Percentiles rank a stretch among this genome's conserved stretches.
Evolutionary conservation across 306 rosid species (phyloP).

Genomic region (Acacia melanoxylon): DNA sequence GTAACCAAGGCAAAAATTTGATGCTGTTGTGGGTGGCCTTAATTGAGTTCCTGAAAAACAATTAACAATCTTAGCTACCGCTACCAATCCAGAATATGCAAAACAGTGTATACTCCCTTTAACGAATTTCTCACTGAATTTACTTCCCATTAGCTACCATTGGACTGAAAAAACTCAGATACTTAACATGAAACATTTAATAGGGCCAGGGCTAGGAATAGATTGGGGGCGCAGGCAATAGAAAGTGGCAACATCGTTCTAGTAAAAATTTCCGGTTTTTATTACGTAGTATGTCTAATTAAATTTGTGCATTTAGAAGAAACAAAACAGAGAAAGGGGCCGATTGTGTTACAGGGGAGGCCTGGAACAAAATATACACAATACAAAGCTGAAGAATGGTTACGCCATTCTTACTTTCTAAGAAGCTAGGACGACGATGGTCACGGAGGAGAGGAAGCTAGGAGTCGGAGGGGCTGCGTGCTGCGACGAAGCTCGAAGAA

Average conservation of each 20-base stretch:
- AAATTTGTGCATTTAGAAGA: no score
- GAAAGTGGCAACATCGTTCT: no score
- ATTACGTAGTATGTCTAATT: no score
- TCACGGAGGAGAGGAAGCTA: background rate
- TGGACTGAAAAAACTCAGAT: background rate
- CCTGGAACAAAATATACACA: no score
- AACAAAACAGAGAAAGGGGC: no score
- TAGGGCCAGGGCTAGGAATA: background rate
- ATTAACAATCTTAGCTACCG: background rate
- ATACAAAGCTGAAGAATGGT: background rate
- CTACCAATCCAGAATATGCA: background rate
- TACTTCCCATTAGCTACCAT: background rate
- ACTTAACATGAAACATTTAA: background rate
- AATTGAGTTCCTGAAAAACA: constrained; percentile 14
- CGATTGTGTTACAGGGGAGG: no score
- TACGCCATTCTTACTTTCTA: background rate
- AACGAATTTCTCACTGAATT: background rate
- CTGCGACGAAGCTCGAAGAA: background rate
- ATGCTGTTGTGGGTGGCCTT: background rate
- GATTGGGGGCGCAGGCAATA: no score
- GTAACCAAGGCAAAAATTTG: background rate
- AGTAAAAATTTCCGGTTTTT: no score
- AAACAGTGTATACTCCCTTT: background rate
- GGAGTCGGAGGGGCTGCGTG: background rate
- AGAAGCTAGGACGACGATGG: background rate